These are phyloP conservation scores for Debaryomyces maramus DNA, from an alignment of 805 yeast genomes.

Conservation along the genomic window DNA sequence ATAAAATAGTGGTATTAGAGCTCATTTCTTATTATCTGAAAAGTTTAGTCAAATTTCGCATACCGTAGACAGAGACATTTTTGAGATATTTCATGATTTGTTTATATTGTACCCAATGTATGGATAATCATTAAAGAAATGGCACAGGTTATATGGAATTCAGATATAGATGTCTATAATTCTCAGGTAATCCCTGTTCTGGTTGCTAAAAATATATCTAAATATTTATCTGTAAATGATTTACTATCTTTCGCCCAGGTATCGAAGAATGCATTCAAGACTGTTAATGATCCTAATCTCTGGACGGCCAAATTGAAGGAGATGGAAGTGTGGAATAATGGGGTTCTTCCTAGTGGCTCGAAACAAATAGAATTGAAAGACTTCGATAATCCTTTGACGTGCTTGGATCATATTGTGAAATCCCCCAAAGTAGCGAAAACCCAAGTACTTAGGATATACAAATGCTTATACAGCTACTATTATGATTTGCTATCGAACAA, in stretches of 20 bases:
- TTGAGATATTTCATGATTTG: not conserved
- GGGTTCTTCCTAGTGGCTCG: conserved; percentile 4
- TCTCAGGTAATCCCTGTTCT: conserved; percentile 36
- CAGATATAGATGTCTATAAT: conserved; percentile 46
- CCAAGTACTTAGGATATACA: conserved; percentile 40
- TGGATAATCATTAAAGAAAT: conserved; percentile 13
- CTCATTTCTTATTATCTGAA: not conserved
- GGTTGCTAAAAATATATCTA: conserved; percentile 36
- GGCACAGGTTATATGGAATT: conserved; percentile 48
- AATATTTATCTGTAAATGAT: conserved; percentile 38
- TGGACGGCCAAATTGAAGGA: conserved; percentile 38
- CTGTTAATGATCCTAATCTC: conserved; percentile 38
- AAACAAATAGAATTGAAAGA: conserved; percentile 6
- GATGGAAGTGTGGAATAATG: conserved; percentile 40
- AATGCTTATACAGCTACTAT: conserved; percentile 44
- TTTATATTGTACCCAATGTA: no score
- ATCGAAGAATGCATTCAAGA: conserved; percentile 36
- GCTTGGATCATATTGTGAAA: conserved; percentile 29
- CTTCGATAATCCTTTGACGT: conserved; percentile 31
- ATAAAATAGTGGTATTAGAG: not conserved
- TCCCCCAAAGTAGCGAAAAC: conserved; percentile 32
- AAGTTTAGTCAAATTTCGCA: conserved; percentile 3
- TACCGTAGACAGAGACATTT: conserved; percentile 1
- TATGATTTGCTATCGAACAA: conserved; percentile 43
- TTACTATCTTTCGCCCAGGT: conserved; percentile 38